A percentile compares a stretch with the other conserved stretches of the same genome.
Conservation (phyloP, 129 eudicot genomes). For the carrot (Daucus carota) region DH1_v3.0 NC_030389.2:15240501-15241000, state of each 20-base stretch:
- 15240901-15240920: background rate
- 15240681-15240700: background rate
- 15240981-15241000: background rate
- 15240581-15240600: background rate
- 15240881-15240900: background rate
- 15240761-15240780: background rate
- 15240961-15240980: background rate
- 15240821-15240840: background rate
- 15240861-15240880: background rate
- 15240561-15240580: conserved; percentile 29
- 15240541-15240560: conserved; percentile 92
- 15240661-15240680: background rate
- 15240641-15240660: background rate
- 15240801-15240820: background rate
- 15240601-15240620: background rate
- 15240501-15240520: conserved; percentile 83
- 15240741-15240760: background rate
- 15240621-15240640: background rate
- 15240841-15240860: background rate
- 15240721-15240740: background rate
- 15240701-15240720: background rate
- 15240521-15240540: conserved; percentile 96
- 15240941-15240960: background rate
- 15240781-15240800: background rate
- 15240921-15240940: background rate